Evolutionary conservation across 805 yeast species (phyloP).

Genomic region (Ogataea paradorogensis): DNA sequence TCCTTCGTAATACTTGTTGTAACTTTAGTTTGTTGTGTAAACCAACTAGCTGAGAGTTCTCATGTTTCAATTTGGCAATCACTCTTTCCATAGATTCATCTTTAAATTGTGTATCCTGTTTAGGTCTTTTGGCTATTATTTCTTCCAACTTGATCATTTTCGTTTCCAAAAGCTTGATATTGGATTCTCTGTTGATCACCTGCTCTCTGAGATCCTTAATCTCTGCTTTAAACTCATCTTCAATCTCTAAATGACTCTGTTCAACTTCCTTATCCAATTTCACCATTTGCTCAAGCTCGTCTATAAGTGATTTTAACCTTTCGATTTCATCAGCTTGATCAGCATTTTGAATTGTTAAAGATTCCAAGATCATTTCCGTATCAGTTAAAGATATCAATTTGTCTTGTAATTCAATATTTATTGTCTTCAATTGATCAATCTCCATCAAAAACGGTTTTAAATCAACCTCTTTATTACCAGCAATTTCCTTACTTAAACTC

Average conservation of each 20-base stretch:
- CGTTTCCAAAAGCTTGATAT: slow-evolving; percentile 23
- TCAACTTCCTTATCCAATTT: slow-evolving; percentile 51
- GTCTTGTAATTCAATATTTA: slow-evolving; percentile 27
- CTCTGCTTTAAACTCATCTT: slow-evolving; percentile 41
- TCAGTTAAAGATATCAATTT: slow-evolving; percentile 30
- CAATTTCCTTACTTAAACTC: slow-evolving; percentile 14
- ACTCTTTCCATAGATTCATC: slow-evolving; percentile 5
- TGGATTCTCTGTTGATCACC: slow-evolving; percentile 14
- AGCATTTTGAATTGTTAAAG: slow-evolving; percentile 35
- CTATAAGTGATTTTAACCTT: slow-evolving; percentile 36
- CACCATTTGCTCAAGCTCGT: slow-evolving; percentile 48
- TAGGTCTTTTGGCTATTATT: slow-evolving; percentile 1
- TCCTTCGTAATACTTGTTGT: slow-evolving; percentile 7
- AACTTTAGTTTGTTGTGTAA: slow-evolving; percentile 10
- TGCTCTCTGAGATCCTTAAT: slow-evolving; percentile 29
- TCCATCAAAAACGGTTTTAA: slow-evolving; percentile 1
- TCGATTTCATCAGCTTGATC: slow-evolving; percentile 35
- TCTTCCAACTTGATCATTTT: slow-evolving; percentile 37
- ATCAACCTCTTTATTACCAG: slow-evolving; percentile 3
- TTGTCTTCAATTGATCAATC: slow-evolving; percentile 6
- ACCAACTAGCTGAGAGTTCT: slow-evolving; percentile 16
- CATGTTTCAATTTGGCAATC: slow-evolving; percentile 14
- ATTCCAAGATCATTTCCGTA: slow-evolving; percentile 34
- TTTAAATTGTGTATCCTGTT: background rate
- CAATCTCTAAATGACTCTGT: slow-evolving; percentile 41